A percentile compares a stretch with the other conserved stretches of the same genome.
phyloP scores from a whole-genome alignment of 768 basidiomycete species.

The Neoboletus subvelutipes region DNA sequence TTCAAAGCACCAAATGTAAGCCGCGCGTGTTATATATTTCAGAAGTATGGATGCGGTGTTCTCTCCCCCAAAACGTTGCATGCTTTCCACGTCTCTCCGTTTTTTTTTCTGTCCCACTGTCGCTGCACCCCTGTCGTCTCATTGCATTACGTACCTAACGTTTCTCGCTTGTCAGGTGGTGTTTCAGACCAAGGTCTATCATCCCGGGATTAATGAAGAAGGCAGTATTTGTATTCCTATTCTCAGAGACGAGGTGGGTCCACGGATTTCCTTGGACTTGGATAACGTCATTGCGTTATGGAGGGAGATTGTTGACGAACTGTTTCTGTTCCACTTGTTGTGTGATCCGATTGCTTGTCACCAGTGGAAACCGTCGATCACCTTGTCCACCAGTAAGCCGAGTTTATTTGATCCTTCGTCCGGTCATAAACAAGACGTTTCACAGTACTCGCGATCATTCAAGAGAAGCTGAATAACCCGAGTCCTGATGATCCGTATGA shows the following conservation, averaged over 20 bases:
- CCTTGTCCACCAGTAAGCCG: constrained; percentile 60
- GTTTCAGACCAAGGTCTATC: constrained; percentile 85
- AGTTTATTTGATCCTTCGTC: constrained; percentile 11
- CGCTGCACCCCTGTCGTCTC: not conserved
- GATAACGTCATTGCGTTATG: not conserved
- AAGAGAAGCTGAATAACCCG: constrained; percentile 86
- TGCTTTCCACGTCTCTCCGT: constrained; percentile 2
- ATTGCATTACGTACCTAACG: constrained; percentile 21
- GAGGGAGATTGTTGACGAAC: constrained; percentile 5
- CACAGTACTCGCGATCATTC: constrained; percentile 70
- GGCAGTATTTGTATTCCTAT: constrained; percentile 83
- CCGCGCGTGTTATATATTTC: constrained; percentile 6
- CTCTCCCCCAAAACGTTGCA: constrained; percentile 23
- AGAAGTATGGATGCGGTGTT: not conserved
- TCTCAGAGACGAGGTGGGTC: constrained; percentile 74
- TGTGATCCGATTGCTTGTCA: constrained; percentile 7
- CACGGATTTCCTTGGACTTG: constrained; percentile 4
- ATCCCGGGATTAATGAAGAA: constrained; percentile 89
- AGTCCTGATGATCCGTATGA: constrained; percentile 88
- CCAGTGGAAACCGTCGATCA: constrained; percentile 85
- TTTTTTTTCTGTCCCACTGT: constrained; percentile 1
- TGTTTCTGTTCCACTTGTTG: not conserved
- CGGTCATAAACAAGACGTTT: constrained; percentile 12
- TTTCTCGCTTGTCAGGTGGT: constrained; percentile 52
- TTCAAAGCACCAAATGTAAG: constrained; percentile 83